Evolutionary conservation across 2,329 filamentous ascomycete genomes (phyloP), one percentile per base, ranked within the genome.

Genomic region (Sarocladium brachiariae): DNA sequence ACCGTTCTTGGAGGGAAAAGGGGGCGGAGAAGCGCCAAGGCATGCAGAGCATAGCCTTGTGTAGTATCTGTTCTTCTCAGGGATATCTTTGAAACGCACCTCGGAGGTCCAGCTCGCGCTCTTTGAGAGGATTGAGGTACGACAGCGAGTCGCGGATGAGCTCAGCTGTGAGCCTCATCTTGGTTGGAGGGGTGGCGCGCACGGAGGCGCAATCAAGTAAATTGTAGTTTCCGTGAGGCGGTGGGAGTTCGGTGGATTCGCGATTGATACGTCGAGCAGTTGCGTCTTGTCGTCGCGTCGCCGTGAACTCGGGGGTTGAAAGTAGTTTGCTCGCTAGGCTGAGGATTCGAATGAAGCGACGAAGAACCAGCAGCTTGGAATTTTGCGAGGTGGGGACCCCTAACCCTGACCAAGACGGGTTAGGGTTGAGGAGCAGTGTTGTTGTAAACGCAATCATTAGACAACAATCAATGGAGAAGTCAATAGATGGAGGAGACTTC

Each of bases 71-170:
- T 78, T 84, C 89, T 89, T 95, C 89, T 87, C 87, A 49, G 46
- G 46, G 82, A 63, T 72, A 25, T 27, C 43, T 47, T 30, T 47
- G 5, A n/a, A 72, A 80, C 90, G 83, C 87, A 97, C 93, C 93
- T 96, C 93, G 85, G 64, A 99, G 89, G 78, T 97, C 91, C 70
- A 99, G 83, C 81, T 99, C 93, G 71, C 93, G 89, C 80, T 99
- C 93, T 75, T 93, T 95, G 70, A 99, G 81, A 68, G 92, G 91
- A 74, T 97, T 99, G 73, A 97, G 87, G 79, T 96, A 99, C 69
- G 92, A 96, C 60, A 96, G 86, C 66, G 93, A 96, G 70, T 83
- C 84, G 71, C 89, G 83, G 74, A 99, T 95, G 64, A 97, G 84
- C 70, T 97, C 93, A 60, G 89, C 85, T 56, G 92, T 96, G 74